Percentiles rank a stretch among this genome's conserved stretches.
These are phyloP conservation scores for Pyrenophora graminea DNA, from an alignment of 2,329 filamentous ascomycete genomes.

Conservation along the genomic window DNA sequence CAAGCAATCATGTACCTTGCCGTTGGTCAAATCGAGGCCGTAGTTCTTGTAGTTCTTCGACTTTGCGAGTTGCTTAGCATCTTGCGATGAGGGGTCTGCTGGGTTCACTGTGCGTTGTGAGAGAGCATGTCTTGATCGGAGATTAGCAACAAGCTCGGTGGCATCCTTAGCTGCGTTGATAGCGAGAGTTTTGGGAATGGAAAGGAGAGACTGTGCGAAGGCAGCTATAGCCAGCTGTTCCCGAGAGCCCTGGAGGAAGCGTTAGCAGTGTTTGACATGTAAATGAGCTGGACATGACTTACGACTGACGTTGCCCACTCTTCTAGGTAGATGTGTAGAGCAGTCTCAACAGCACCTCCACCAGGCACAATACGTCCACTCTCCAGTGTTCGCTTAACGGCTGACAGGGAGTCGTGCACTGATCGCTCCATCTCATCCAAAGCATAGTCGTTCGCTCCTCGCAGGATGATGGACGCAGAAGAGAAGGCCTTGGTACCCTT, in stretches of 20 bases:
- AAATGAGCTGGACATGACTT: slow-evolving; percentile 39
- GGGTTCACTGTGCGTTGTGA: slow-evolving; percentile 80
- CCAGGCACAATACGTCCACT: slow-evolving; percentile 96
- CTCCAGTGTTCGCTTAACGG: slow-evolving; percentile 95
- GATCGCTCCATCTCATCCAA: slow-evolving; percentile 99
- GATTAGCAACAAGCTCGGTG: slow-evolving; percentile 91
- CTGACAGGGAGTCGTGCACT: slow-evolving; percentile 93
- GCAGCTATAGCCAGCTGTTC: slow-evolving; percentile 98
- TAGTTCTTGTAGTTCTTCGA: slow-evolving; percentile 99
- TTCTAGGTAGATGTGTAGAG: slow-evolving; percentile 97
- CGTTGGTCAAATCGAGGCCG: slow-evolving; percentile 84
- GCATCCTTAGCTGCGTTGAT: slow-evolving; percentile 97
- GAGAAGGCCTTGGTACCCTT: slow-evolving; percentile 95
- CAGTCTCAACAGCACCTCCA: slow-evolving; percentile 96
- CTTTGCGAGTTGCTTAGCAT: slow-evolving; percentile 86
- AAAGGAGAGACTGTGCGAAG: slow-evolving; percentile 90
- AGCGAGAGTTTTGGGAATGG: slow-evolving; percentile 94
- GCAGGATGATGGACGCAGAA: slow-evolving; percentile 93
- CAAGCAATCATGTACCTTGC: slow-evolving; percentile 88
- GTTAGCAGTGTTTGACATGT: slow-evolving; percentile 7
- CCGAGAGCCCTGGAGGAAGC: slow-evolving; percentile 67
- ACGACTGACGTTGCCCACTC: slow-evolving; percentile 96
- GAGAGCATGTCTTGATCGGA: slow-evolving; percentile 90
- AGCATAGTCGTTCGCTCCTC: slow-evolving; percentile 93
- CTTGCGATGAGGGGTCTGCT: slow-evolving; percentile 66